Evolutionary conservation across 495 filamentous ascomycete genomes (phyloP), one percentile per base, ranked within the genome.

Genomic region (Saxophila tyrrhenica): DNA sequence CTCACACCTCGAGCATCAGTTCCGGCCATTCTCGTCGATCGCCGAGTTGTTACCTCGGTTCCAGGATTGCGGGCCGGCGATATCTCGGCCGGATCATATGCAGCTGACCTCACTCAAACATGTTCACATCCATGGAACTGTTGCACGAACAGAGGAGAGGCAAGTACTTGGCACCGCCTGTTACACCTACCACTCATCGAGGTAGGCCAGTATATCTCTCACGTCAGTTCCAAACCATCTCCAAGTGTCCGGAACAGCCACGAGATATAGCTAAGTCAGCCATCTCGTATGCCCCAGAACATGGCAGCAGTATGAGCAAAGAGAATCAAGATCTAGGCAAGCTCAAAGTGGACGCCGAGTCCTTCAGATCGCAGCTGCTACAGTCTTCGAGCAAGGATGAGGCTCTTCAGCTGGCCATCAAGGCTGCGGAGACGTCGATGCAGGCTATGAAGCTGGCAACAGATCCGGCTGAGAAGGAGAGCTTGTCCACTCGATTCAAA

Each of bases 381-480:
- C 65, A 55, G 22, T 73, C 81, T 19, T 67, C 67, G 24, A 17
- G 41, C 45, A 79, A 81, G 50, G 75, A 81, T 35, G 76, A 80
- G 55, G 89, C 90, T 19, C 72, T 95, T 46, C 69, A 82, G 38
- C 77, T 81, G 57, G 82, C 85, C 51, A 85, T 92, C 64, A 69
- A 77, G 56, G 85, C 85, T 22, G 81, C 79, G 16, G 86, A 95
- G 61, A 68, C 84, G 43, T 87, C 87, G 55, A 87, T 95, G 80
- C 79, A 79, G 62, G 86, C 84, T 1, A 65, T 85, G 50, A 70
- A 72, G 43, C 66, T 80, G 45, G 73, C 80, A 0, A 59, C 70
- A 5, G 68, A 64, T 25, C 58, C 70, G 13, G 68, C 69, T 19
- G 83, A 90, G 23, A 85, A 78, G 54, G 64, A 69, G 11, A 68